A percentile compares a stretch with the other conserved stretches of the same genome.
phyloP scores from a whole-genome alignment of 2,329 filamentous ascomycete genomes.

The Paecilomyces dactylethromorphus region DNA sequence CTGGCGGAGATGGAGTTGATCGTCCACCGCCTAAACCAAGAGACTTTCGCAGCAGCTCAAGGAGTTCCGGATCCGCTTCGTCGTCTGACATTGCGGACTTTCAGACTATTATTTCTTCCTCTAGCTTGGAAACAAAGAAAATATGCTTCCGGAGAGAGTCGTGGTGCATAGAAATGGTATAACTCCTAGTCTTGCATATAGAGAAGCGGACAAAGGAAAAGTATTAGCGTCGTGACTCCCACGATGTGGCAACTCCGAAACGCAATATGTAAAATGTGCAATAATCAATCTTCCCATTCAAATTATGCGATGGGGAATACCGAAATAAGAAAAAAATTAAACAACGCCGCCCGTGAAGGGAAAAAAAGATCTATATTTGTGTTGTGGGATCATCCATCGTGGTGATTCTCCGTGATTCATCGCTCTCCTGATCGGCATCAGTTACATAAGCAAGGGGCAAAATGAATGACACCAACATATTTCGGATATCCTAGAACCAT shows the following conservation, averaged over 20 bases:
- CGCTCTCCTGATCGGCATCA: background rate
- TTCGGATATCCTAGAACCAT: background rate
- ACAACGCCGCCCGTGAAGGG: background rate
- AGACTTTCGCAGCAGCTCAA: conserved; percentile 78
- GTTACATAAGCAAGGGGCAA: background rate
- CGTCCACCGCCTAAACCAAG: conserved; percentile 56
- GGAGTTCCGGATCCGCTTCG: conserved; percentile 79
- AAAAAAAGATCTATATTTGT: background rate
- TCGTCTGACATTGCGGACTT: conserved; percentile 70
- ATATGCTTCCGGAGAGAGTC: background rate
- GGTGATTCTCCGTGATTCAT: background rate
- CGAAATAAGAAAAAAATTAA: background rate
- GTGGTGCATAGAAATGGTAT: background rate
- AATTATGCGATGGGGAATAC: background rate
- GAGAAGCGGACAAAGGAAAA: background rate
- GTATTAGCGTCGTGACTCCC: background rate
- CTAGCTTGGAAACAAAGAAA: conserved; percentile 7
- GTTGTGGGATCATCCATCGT: background rate
- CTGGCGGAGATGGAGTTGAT: conserved; percentile 52
- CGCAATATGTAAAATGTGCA: background rate
- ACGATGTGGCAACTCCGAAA: background rate
- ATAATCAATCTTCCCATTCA: background rate
- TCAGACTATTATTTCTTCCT: conserved; percentile 5
- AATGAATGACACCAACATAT: no score
- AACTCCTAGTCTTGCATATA: background rate